Base-by-base conservation (phyloP, 805 yeast genomes). In the Wickerhamiella azymoides region DNA sequence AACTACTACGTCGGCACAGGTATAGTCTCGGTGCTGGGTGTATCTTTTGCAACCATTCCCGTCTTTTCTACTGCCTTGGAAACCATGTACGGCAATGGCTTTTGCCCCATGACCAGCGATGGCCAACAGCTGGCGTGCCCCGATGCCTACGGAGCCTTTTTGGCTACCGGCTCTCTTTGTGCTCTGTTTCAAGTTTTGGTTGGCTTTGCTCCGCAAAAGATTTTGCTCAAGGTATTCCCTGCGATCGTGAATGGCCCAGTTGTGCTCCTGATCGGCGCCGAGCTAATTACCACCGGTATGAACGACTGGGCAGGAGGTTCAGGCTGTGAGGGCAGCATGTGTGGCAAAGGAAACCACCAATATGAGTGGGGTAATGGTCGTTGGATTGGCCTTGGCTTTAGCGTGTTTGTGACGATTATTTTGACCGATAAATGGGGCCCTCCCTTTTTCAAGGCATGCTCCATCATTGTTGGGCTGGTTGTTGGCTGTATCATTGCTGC, bases 221-320 rank as follows among this genome's bases (percentile, higher is more conserved):
- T 71, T 11, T 69, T 86, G 52, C 85, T 82, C 61, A 76, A 69
- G 49, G 56, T 83, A 28, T 85, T 86, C 67, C 95, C 96, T 16
- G 86, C 94, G 35, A 65, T 84, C 45, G 96, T 86, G 49, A 85
- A 94, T 21, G 96, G 96, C 48, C 94, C 95, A 6, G 94, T 86
- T 39, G 94, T 86, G 27, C 63, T 86, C 44, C 69, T 86, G 32
- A 85, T 86, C 57, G 96, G 95, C 53, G 69, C 79, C 37, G 65
- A 70, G 21, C 71, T 86, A 54, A 70, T 84, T 49, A 67, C 68
- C 53, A 62, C 84, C 28, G 96, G 94, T 18, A 79, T 86, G 62
- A 62, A 75, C 57, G 84, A 85, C 63, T 84, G 93, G 82, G 78
- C 76, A 36, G 96, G 96, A 53, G 96, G 96, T 43, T 69, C 84